phyloP scores from a whole-genome alignment of 164 flowering plant genomes.

The Vitis cinerea region DNA sequence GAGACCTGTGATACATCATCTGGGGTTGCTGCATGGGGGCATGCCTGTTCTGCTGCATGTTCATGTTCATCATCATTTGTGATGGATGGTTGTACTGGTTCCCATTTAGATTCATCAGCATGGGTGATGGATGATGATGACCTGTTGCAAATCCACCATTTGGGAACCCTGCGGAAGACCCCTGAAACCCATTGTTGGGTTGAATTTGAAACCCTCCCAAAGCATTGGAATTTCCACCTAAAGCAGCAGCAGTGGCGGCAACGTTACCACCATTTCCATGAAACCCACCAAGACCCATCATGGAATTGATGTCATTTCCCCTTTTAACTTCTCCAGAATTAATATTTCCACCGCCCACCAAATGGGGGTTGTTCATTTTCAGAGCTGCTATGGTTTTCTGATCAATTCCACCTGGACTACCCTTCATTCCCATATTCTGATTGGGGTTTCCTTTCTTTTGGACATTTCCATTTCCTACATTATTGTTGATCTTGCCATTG shows the following conservation, averaged over 20 bases:
- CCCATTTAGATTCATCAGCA: constrained; percentile 46
- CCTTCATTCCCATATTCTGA: constrained; percentile 33
- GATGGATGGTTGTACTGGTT: constrained; percentile 26
- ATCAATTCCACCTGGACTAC: constrained; percentile 31
- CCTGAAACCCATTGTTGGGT: constrained; percentile 30
- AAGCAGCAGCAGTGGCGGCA: constrained; percentile 17
- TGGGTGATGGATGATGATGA: constrained; percentile 31
- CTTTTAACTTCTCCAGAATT: constrained; percentile 29
- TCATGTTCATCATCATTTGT: constrained; percentile 38
- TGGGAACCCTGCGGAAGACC: constrained; percentile 23
- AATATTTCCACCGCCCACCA: constrained; percentile 25
- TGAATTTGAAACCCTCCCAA: constrained; percentile 28
- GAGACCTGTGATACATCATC: constrained; percentile 73
- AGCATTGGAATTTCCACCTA: constrained; percentile 26
- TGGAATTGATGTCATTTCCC: constrained; percentile 30
- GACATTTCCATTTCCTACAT: constrained; percentile 17
- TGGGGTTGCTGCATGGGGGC: constrained; percentile 37
- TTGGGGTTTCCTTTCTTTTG: constrained; percentile 36
- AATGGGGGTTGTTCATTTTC: constrained; percentile 27
- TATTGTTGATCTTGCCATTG: constrained; percentile 25
- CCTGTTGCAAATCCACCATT: constrained; percentile 24
- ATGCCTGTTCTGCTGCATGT: constrained; percentile 27
- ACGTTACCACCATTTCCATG: constrained; percentile 29
- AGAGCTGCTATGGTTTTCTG: constrained; percentile 30
- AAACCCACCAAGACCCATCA: constrained; percentile 49